Evolutionary conservation across 441 rosid species (phyloP), one percentile per base, ranked within the genome.

Genomic region (Syzygium syzygioides): DNA sequence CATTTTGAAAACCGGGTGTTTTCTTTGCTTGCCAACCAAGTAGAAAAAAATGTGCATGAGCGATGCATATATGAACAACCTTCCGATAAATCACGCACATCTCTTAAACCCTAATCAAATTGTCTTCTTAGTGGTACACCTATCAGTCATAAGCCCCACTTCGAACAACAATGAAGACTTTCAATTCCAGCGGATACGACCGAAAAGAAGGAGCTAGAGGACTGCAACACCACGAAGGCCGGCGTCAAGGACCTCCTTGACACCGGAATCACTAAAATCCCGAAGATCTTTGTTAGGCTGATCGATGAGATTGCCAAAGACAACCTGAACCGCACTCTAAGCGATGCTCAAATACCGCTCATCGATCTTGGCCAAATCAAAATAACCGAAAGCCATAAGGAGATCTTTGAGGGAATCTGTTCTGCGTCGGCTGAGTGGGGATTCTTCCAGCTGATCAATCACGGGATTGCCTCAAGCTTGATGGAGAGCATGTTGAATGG

Each of bases 231-330:
- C 37, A 45, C 84, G 20, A 86, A 79, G 48, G 56, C 53, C 41
- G 84, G 88, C 3, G 84, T 89, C 14, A 52, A 89, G 68, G 90
- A 84, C 23, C 88, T 89, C 1, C 88, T 59, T 26, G 88, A 86
- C 17, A 28, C 50, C 2, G 28, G 80, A 37, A 1, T 45, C 17
- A 20, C 28, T 1, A 37, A 37, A 37, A 12, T 37, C 15, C n/a
- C 28, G 28, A 12, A 71, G 50, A 37, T 71, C 79, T 71, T 37
- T 37, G 50, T 71, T 71, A 71, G 80, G 45, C 80, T 15, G 25
- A 37, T 28, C 0, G 45, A 71, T 11, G 50, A 71, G 80, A 37
- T 11, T 34, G 80, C 80, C 7, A 7, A 71, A 11, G 80, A 71
- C 4, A 12, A 71, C 50, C 15, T 5, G 28, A 71, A 10, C 28